Evolutionary conservation across 306 rosid genomes (phyloP), one percentile per base, ranked within the genome.

Genomic region (Cercis canadensis): DNA sequence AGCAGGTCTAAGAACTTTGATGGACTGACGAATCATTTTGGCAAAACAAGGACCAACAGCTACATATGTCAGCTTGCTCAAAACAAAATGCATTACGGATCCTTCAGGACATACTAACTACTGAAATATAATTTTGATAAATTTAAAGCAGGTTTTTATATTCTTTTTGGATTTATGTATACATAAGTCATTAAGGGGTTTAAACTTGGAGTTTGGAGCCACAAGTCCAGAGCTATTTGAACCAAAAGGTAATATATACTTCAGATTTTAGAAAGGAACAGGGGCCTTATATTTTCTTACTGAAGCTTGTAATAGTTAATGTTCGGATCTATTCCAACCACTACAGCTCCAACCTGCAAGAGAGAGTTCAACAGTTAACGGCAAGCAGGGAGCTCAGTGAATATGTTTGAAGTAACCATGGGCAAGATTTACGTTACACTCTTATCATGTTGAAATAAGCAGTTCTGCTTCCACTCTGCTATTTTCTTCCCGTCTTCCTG

Each of bases 301-400:
- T 90, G 97, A 80, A 94, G 96, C 85, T 94, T 94, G 90, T 88
- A 89, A 84, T 90, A 90, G 88, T 90, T 94, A 17, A 94, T 86
- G 77, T 76, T 60, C 47, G 78, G 97, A 80, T 90, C 98, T 72
- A 90, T 14, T 67, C 98, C 98, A 70, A 94, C 98, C 79, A 94
- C 91, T 6, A 94, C 98, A 69, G 98, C 98, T 79, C 97, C 98
- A 76, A 94, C 97, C 97, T 94, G 92, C 66, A 60, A 75, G 69
- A 3, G 65, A 43, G 79, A 81, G 74, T 63, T 55, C 44, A 4
- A 60, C 65, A 77, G 36, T 77, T 68, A 77, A 78, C 44, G 18
- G 41, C 40, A 53, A 29, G 80, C 68, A 51, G 57, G 45, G 63
- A 63, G 34, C 65, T 34, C 44, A 64, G 69, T 13, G 36, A 74